A percentile compares a stretch with the other conserved stretches of the same genome.
Evolutionary conservation across 2,329 filamentous ascomycete genomes (phyloP).

Genomic region (Aspergillus melleus): DNA sequence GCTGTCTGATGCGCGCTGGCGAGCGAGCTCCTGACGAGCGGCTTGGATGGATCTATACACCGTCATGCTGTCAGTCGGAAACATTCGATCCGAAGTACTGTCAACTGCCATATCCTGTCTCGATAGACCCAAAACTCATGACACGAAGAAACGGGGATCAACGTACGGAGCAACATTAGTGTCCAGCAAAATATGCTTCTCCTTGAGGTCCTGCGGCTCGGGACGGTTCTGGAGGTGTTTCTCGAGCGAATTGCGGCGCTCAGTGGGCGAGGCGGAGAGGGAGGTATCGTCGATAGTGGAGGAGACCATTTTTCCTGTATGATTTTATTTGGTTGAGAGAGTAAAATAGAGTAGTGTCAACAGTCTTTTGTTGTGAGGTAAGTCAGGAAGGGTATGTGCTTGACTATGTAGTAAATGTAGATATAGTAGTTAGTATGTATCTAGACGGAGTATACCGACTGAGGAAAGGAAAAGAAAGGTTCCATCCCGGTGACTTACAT

Average conservation of each 20-base stretch:
- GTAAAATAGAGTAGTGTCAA: neutral
- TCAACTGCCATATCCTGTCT: too few relatives aligned
- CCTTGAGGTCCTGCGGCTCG: conserved; percentile 64
- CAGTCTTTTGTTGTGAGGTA: too few relatives aligned
- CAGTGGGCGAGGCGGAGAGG: conserved; percentile 53
- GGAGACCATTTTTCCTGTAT: conserved; percentile 8
- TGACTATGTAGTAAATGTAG: neutral
- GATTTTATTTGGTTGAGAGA: neutral
- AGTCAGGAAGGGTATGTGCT: too few relatives aligned
- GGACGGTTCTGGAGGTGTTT: conserved; percentile 72
- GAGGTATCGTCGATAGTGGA: conserved; percentile 56
- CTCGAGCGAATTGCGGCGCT: conserved; percentile 67
- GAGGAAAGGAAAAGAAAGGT: too few relatives aligned
- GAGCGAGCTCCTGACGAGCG: conserved; percentile 62
- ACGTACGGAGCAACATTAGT: conserved; percentile 66
- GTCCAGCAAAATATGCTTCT: conserved; percentile 67
- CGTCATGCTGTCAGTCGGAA: neutral
- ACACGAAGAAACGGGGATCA: too few relatives aligned
- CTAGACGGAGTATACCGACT: too few relatives aligned
- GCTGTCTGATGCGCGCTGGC: conserved; percentile 62
- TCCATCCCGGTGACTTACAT: neutral
- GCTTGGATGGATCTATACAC: conserved; percentile 59
- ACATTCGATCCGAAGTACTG: too few relatives aligned
- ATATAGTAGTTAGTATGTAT: neutral
- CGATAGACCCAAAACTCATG: too few relatives aligned